These are phyloP conservation scores for Ceratocystis albifundus DNA, from an alignment of 2,329 filamentous ascomycete species.

Conservation along the genomic window DNA sequence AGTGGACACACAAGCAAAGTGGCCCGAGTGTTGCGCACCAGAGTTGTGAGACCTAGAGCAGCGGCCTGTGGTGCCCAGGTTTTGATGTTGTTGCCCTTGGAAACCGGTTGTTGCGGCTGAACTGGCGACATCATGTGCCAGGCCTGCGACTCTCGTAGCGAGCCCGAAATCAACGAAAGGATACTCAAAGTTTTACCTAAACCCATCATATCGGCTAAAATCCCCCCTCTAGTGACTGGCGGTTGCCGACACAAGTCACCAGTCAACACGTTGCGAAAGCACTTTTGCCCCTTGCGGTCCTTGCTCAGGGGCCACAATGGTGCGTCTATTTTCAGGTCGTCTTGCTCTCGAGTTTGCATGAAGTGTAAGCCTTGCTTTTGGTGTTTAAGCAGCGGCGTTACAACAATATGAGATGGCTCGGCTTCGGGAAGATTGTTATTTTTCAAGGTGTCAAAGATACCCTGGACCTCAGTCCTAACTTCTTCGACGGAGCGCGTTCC, in stretches of 20 bases:
- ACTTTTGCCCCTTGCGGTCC: slow-evolving; percentile 41
- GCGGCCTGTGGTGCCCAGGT: slow-evolving; percentile 28
- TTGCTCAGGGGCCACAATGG: slow-evolving; percentile 63
- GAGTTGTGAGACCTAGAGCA: slow-evolving; percentile 38
- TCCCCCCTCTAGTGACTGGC: slow-evolving; percentile 57
- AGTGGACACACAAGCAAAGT: slow-evolving; percentile 83
- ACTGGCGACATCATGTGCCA: slow-evolving; percentile 49
- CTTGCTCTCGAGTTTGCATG: slow-evolving; percentile 66
- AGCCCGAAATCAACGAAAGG: slow-evolving; percentile 61
- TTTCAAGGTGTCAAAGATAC: slow-evolving; percentile 77
- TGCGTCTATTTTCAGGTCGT: slow-evolving; percentile 49
- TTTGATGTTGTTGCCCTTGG: slow-evolving; percentile 30
- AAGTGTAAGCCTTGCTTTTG: slow-evolving; percentile 86
- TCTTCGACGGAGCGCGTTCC: slow-evolving; percentile 63
- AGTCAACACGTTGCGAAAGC: slow-evolving; percentile 62
- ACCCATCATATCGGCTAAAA: slow-evolving; percentile 79
- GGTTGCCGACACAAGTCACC: slow-evolving; percentile 48
- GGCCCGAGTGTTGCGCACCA: slow-evolving; percentile 59
- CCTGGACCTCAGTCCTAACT: slow-evolving; percentile 70
- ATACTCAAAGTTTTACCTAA: slow-evolving; percentile 81
- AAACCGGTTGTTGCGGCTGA: slow-evolving; percentile 36
- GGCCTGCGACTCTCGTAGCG: slow-evolving; percentile 47
- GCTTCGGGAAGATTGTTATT: slow-evolving; percentile 64
- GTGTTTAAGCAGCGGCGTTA: slow-evolving; percentile 63
- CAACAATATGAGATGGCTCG: slow-evolving; percentile 51